Percentiles rank a stretch among this genome's conserved stretches.
Conservation (phyloP, 192 early-diverging fungal genomes). For the Podila clonocystis region DNA sequence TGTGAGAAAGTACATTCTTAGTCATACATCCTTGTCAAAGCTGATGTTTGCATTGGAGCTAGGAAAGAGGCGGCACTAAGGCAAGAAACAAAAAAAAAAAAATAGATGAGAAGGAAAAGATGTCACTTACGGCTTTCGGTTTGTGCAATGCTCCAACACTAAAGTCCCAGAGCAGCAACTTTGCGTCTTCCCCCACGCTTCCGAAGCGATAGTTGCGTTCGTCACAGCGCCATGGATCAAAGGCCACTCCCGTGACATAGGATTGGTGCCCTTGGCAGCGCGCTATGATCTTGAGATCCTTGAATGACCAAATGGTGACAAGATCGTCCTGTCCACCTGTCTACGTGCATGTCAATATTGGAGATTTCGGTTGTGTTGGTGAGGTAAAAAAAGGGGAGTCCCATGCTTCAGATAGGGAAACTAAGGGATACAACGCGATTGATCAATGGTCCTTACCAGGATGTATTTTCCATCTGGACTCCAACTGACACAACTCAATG, state of each 20-base stretch:
- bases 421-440: too few relatives aligned
- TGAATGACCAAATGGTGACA: constrained; percentile 90
- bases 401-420: too few relatives aligned
- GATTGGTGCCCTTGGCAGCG: constrained; percentile 93
- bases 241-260: constrained; percentile 88
- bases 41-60: too few relatives aligned
- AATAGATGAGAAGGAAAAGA: neutral
- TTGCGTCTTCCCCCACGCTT: constrained; percentile 90
- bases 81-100: neutral
- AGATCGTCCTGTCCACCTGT: constrained; percentile 95
- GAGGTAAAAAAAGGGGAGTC: too few relatives aligned
- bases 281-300: constrained; percentile 79
- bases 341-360: too few relatives aligned
- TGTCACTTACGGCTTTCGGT: constrained; percentile 69
- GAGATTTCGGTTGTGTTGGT: too few relatives aligned
- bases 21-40: too few relatives aligned
- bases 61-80: too few relatives aligned
- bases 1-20: too few relatives aligned
- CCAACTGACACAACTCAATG: constrained; percentile 87
- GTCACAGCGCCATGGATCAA: constrained; percentile 85
- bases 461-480: constrained; percentile 90
- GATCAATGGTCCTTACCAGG: constrained; percentile 20
- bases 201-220: constrained; percentile 87
- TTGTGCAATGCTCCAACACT: constrained; percentile 78
- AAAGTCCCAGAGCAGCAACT: constrained; percentile 95